Evolutionary conservation across 2,329 filamentous ascomycete genomes (phyloP).

Genomic region (Trichoderma pleuroti): DNA sequence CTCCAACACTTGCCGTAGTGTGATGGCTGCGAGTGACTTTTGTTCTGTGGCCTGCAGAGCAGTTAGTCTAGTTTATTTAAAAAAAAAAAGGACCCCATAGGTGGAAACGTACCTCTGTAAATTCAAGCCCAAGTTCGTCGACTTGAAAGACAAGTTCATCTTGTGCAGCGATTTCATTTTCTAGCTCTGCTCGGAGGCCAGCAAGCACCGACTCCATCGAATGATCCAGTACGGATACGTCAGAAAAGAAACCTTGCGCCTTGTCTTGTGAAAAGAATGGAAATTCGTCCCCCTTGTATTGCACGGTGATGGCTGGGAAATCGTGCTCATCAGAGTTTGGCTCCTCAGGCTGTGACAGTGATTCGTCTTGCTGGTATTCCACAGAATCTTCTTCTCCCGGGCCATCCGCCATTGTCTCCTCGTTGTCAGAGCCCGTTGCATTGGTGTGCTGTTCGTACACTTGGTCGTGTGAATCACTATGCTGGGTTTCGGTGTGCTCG

Average conservation of each 20-base stretch:
- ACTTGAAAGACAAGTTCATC: constrained; percentile 52
- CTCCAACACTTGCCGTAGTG: constrained; percentile 40
- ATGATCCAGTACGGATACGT: constrained; percentile 40
- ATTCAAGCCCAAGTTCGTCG: constrained; percentile 51
- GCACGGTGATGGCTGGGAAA: constrained; percentile 39
- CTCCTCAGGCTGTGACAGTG: neutral
- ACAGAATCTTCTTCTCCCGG: constrained; percentile 19
- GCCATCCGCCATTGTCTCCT: constrained; percentile 21
- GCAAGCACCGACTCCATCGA: constrained; percentile 44
- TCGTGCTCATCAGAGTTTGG: constrained; percentile 20
- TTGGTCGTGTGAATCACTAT: constrained; percentile 16
- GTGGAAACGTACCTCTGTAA: constrained; percentile 43
- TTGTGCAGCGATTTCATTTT: constrained; percentile 41
- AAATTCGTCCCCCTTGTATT: constrained; percentile 43
- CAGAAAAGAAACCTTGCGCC: constrained; percentile 44
- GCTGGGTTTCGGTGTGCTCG: neutral
- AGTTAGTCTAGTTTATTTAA: constrained; percentile 24
- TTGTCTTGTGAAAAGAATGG: constrained; percentile 36
- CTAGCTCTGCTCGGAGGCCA: constrained; percentile 44
- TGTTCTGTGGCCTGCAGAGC: constrained; percentile 34
- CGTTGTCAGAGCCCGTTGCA: constrained; percentile 39
- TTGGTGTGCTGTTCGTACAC: constrained; percentile 24
- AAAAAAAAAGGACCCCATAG: no score
- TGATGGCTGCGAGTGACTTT: constrained; percentile 36
- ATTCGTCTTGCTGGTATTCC: constrained; percentile 16